Evolutionary conservation across 805 yeast genomes (phyloP), one percentile per base, ranked within the genome.

Genomic region (Candida nemodendra): DNA sequence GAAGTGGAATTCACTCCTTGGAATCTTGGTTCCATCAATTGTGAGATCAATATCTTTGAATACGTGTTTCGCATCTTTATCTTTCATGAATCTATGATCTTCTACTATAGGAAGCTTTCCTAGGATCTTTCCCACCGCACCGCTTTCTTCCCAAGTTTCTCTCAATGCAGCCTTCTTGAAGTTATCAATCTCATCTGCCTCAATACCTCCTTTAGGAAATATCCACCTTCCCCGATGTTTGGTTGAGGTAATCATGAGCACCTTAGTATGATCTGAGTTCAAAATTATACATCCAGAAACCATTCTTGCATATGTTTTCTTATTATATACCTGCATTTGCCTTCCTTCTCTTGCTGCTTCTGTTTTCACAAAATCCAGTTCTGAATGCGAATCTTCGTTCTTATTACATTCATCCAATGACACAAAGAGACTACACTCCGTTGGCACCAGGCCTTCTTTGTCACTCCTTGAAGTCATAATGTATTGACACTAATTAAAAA

Each of bases 121-220:
- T 4, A 68, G 52, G 4, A 89, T 69, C 13, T 58, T 64, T 6
- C 97, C 96, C 24, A 73, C 74, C 17, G 85, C 85, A 0, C 99
- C 99, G 0, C 95, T 93, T 64, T 93, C 99, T 61, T 93, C 99
- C 99, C 99, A 93, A 0, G 95, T 86, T 57, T 93, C 99, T 42
- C 99, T 70, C 13, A 73, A 66, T 0, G 97, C 97, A 4, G 85
- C 65, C 4, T 64, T 36, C 12, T 54, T 45, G 45, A 53, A 66
- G 48, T 68, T 61, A 15, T 55, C 72, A 4, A 65, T 62, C 61
- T 87, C 99, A 60, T 93, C 99, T 19, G 58, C 57, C 62, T 93
- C 99, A 27, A 90, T 80, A 1, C 99, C 99, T 23, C 99, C 99
- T 59, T 93, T 93, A 4, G 99, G 99, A 4, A 93, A 61, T 6